These are phyloP conservation scores for Fusarium sp. DNA, from an alignment of 2,329 filamentous ascomycete species.

Conservation along the genomic window DNA sequence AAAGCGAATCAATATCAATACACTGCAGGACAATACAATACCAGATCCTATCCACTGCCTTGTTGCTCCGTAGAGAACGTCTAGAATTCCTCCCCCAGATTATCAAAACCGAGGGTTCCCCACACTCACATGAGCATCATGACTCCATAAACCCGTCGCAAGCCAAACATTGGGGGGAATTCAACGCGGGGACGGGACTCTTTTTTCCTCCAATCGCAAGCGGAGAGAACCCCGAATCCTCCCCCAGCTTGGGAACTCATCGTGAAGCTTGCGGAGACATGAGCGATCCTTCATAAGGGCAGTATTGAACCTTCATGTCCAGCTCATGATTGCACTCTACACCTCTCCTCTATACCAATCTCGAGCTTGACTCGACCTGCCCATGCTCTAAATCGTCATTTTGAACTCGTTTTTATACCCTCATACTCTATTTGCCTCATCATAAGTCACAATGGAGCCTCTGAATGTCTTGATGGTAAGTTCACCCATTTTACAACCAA, in stretches of 20 bases:
- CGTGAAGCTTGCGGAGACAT: constrained; percentile 37
- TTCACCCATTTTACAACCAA: neutral
- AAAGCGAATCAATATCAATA: neutral
- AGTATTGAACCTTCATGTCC: constrained; percentile 25
- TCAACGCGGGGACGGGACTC: constrained; percentile 20
- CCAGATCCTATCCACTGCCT: neutral
- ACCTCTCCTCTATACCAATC: neutral
- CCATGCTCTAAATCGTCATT: neutral
- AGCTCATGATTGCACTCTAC: constrained; percentile 22
- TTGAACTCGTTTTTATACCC: constrained; percentile 1
- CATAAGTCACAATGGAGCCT: constrained; percentile 62
- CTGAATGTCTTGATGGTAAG: constrained; percentile 77
- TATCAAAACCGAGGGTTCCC: constrained; percentile 10
- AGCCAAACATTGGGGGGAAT: constrained; percentile 43
- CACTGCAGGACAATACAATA: neutral
- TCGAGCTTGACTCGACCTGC: neutral
- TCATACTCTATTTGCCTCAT: constrained; percentile 24
- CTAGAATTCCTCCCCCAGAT: constrained; percentile 14
- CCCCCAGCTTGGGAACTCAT: constrained; percentile 15
- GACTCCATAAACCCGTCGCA: constrained; percentile 33
- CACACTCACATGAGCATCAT: constrained; percentile 36
- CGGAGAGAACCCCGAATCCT: constrained; percentile 45
- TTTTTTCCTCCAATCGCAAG: constrained; percentile 49
- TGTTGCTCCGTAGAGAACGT: neutral
- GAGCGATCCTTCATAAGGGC: constrained; percentile 42